Evolutionary conservation across 192 early-diverging fungal species (phyloP).

Genomic region (Chytriomyces hyalinus): DNA sequence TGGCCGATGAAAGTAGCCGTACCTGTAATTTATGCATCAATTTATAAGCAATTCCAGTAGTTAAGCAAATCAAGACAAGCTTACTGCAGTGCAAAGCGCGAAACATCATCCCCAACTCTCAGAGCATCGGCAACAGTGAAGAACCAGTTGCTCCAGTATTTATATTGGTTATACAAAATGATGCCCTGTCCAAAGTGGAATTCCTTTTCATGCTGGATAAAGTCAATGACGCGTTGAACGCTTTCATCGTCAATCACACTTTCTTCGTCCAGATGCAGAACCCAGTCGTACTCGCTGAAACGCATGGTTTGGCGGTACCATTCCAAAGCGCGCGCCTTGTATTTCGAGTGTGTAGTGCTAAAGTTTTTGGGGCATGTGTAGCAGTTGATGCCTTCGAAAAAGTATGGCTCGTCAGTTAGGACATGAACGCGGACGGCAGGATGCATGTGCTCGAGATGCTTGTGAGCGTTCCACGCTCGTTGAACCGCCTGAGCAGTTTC

Average conservation of each 20-base stretch:
- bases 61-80: no score
- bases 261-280: constrained; percentile 64
- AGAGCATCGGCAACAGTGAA: constrained; percentile 65
- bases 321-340: constrained; percentile 66
- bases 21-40: constrained; percentile 16
- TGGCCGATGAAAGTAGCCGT: constrained; percentile 61
- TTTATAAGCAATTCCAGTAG: not conserved
- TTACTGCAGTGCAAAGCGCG: constrained; percentile 60
- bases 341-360: constrained; percentile 52
- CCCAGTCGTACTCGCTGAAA: constrained; percentile 64
- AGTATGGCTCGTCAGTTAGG: constrained; percentile 65
- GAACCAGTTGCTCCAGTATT: constrained; percentile 62
- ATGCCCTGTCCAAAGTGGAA: constrained; percentile 62
- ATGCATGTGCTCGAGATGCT: constrained; percentile 58
- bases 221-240: constrained; percentile 54
- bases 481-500: constrained; percentile 40
- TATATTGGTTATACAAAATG: constrained; percentile 66
- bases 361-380: constrained; percentile 62
- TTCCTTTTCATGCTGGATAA: constrained; percentile 63
- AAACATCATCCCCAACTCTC: constrained; percentile 62
- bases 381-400: constrained; percentile 67
- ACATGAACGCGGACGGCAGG: constrained; percentile 62
- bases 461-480: constrained; percentile 61
- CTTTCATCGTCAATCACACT: constrained; percentile 64
- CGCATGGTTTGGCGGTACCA: constrained; percentile 65